Evolutionary conservation across 768 basidiomycete genomes (phyloP).

Genomic region (Imleria badia): DNA sequence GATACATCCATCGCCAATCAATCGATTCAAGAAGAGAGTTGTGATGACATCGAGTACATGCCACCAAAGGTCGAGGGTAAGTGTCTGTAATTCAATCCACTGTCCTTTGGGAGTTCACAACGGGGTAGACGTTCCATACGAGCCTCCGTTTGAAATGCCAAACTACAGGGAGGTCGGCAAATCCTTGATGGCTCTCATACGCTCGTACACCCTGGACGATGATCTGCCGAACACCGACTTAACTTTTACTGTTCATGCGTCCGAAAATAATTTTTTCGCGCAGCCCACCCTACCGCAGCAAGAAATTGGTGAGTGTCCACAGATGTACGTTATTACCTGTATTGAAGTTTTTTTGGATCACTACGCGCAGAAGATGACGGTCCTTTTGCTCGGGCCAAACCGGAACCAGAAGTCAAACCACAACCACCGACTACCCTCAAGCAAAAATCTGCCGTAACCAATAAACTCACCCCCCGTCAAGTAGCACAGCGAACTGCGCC

Average conservation of each 20-base stretch:
- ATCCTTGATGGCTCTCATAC: conserved; percentile 36
- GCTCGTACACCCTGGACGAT: conserved; percentile 37
- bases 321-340: background rate
- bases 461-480: conserved; percentile 6
- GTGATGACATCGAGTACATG: conserved; percentile 55
- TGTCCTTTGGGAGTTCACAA: conserved; percentile 2
- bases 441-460: background rate
- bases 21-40: conserved; percentile 32
- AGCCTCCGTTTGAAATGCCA: conserved; percentile 50
- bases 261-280: conserved; percentile 25
- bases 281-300: conserved; percentile 14
- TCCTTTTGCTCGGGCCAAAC: conserved; percentile 24
- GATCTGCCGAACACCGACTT: conserved; percentile 15
- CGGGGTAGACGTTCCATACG: conserved; percentile 39
- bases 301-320: conserved; percentile 24
- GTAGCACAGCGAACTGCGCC: conserved; percentile 6
- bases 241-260: conserved; percentile 20
- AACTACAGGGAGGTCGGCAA: conserved; percentile 45
- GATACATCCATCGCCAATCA: conserved; percentile 22
- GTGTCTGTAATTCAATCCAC: conserved; percentile 14
- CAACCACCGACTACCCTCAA: conserved; percentile 1
- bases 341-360: background rate
- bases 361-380: conserved; percentile 26
- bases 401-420: conserved; percentile 6
- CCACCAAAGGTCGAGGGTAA: conserved; percentile 50